phyloP scores from a whole-genome alignment of 768 basidiomycete species.

The Kwoniella dendrophila region DNA sequence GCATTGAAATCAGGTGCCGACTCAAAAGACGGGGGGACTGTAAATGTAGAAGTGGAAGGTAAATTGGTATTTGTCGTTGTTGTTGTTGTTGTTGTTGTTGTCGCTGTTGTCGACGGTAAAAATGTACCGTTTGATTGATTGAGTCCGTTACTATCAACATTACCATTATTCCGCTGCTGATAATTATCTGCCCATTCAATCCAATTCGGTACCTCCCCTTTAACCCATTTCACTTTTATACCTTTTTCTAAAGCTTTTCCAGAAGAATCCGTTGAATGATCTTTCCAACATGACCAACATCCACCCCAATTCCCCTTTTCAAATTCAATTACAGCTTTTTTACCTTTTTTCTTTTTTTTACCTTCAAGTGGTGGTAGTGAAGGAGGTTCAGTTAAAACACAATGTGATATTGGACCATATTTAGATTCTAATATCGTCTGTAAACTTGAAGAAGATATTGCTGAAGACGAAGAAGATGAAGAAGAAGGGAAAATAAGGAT shows the following conservation, averaged over 20 bases:
- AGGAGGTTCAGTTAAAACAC: constrained; percentile 36
- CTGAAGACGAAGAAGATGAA: constrained; percentile 12
- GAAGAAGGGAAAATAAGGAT: constrained; percentile 46
- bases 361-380: background rate
- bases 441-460: constrained; percentile 6
- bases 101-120: background rate
- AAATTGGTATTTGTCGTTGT: background rate
- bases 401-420: constrained; percentile 48
- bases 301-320: constrained; percentile 49
- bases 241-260: constrained; percentile 32
- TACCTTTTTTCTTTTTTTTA: constrained; percentile 35
- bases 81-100: background rate
- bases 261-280: constrained; percentile 29
- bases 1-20: constrained; percentile 34
- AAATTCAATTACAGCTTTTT: constrained; percentile 49
- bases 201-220: constrained; percentile 41
- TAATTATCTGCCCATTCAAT: constrained; percentile 45
- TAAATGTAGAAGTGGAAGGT: background rate
- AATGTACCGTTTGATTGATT: constrained; percentile 5
- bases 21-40: constrained; percentile 22
- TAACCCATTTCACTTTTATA: constrained; percentile 45
- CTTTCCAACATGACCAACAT: constrained; percentile 52
- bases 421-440: constrained; percentile 21
- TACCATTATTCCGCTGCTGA: background rate
- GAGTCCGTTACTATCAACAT: background rate